phyloP scores from a whole-genome alignment of 2,329 filamentous ascomycete genomes.

The Aspergillus arachidicola region DNA sequence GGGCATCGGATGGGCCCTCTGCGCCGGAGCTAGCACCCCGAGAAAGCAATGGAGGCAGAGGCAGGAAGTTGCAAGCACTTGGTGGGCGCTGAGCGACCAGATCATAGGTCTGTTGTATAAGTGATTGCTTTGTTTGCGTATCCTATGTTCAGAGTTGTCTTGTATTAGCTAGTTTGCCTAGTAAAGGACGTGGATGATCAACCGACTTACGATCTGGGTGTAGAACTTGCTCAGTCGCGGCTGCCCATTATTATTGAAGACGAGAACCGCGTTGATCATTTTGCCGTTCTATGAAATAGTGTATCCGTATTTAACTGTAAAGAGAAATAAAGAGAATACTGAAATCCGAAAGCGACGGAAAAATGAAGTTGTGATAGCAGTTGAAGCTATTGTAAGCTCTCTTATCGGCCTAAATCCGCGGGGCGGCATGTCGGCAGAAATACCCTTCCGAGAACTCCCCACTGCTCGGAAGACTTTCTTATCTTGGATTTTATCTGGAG shows the following conservation, averaged over 20 bases:
- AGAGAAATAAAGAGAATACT: neutral
- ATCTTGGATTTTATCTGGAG: slow-evolving; percentile 17
- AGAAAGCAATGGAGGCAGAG: slow-evolving; percentile 67
- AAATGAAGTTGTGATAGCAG: neutral
- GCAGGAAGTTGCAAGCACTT: slow-evolving; percentile 97
- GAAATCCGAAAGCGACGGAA: neutral
- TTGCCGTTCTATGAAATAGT: slow-evolving; percentile 13
- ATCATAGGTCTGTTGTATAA: slow-evolving; percentile 96
- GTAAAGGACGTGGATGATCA: neutral
- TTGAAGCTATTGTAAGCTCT: neutral
- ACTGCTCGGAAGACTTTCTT: slow-evolving; percentile 18
- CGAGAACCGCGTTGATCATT: slow-evolving; percentile 98
- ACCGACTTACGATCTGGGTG: slow-evolving; percentile 75
- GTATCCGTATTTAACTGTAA: neutral
- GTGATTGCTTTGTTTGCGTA: slow-evolving; percentile 92
- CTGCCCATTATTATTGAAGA: slow-evolving; percentile 98
- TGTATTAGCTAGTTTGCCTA: neutral
- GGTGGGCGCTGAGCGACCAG: slow-evolving; percentile 88
- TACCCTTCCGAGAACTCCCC: slow-evolving; percentile 1
- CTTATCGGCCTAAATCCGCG: slow-evolving; percentile 19
- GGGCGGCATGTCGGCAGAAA: slow-evolving; percentile 17
- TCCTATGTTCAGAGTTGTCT: slow-evolving; percentile 64
- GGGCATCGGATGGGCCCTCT: slow-evolving; percentile 76
- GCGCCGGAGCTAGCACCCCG: slow-evolving; percentile 53
- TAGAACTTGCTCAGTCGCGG: slow-evolving; percentile 98